Evolutionary conservation across 2,329 filamentous ascomycete genomes (phyloP).

Genomic region (Pseudogymnoascus sp.): DNA sequence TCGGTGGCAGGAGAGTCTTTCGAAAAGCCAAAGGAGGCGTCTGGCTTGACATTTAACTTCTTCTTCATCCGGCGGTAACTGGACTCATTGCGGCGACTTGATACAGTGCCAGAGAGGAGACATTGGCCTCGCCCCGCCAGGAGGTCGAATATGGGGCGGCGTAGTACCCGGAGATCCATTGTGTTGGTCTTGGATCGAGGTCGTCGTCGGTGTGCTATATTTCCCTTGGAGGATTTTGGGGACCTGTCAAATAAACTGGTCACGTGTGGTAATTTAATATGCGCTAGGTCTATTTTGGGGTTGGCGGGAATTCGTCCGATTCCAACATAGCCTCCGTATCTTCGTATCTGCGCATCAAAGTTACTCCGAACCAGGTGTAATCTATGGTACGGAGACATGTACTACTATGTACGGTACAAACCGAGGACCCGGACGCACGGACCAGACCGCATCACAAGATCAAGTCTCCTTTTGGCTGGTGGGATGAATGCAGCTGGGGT

Average conservation of each 20-base stretch:
- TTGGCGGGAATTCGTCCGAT: background rate
- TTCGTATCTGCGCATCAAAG: background rate
- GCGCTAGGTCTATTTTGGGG: background rate
- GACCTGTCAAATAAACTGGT: background rate
- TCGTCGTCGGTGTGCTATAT: slow-evolving; percentile 7
- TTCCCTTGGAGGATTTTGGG: slow-evolving; percentile 8
- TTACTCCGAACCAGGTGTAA: background rate
- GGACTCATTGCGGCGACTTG: slow-evolving; percentile 26
- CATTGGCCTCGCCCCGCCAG: slow-evolving; percentile 22
- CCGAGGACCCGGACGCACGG: slow-evolving; percentile 1
- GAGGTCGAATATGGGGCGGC: slow-evolving; percentile 22
- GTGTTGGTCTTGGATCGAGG: slow-evolving; percentile 10
- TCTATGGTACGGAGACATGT: background rate
- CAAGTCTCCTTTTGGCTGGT: slow-evolving; percentile 4
- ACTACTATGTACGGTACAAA: background rate
- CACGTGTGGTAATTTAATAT: background rate
- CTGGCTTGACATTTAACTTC: slow-evolving; percentile 45
- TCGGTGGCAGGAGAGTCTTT: slow-evolving; percentile 30
- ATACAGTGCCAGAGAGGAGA: slow-evolving; percentile 20
- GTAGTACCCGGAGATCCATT: slow-evolving; percentile 26
- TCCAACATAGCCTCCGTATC: no score
- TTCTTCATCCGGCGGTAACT: slow-evolving; percentile 28
- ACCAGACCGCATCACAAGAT: slow-evolving; percentile 5
- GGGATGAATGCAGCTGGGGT: background rate
- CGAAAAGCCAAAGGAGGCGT: slow-evolving; percentile 46